These are phyloP conservation scores for Marsdenia floribunda DNA, from an alignment of 257 asterid genomes.

Conservation along the genomic window DNA sequence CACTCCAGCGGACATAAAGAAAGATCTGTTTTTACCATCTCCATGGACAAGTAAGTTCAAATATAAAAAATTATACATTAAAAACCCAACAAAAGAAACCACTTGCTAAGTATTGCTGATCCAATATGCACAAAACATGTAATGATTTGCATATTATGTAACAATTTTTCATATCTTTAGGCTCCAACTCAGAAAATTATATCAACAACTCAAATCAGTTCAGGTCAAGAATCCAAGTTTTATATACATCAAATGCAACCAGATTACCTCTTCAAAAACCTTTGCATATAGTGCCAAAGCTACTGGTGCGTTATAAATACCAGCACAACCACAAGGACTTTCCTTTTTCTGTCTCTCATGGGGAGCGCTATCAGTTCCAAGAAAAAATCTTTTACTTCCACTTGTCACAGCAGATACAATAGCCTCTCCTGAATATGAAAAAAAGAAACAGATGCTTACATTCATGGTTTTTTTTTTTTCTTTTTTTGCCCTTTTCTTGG, in stretches of 20 bases:
- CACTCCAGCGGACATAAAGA: background rate
- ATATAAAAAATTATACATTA: too few relatives aligned
- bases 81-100: too few relatives aligned
- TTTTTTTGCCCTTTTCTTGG: background rate
- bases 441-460: background rate
- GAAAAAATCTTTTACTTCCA: slow-evolving; percentile 72
- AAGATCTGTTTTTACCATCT: background rate
- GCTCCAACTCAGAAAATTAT: background rate
- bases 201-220: background rate
- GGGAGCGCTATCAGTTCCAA: slow-evolving; percentile 97
- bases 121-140: background rate
- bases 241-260: background rate
- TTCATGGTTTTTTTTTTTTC: background rate
- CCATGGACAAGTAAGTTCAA: background rate
- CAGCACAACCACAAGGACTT: slow-evolving; percentile 86
- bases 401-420: slow-evolving; percentile 84
- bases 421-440: slow-evolving; percentile 61
- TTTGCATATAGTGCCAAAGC: slow-evolving; percentile 88
- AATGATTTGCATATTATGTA: too few relatives aligned
- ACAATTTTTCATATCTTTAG: background rate
- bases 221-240: background rate
- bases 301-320: slow-evolving; percentile 84
- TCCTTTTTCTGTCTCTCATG: slow-evolving; percentile 75
- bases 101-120: background rate
- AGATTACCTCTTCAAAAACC: slow-evolving; percentile 78